phyloP scores from a whole-genome alignment of 208 protist species.

The Crithidia acanthocephali region DNA sequence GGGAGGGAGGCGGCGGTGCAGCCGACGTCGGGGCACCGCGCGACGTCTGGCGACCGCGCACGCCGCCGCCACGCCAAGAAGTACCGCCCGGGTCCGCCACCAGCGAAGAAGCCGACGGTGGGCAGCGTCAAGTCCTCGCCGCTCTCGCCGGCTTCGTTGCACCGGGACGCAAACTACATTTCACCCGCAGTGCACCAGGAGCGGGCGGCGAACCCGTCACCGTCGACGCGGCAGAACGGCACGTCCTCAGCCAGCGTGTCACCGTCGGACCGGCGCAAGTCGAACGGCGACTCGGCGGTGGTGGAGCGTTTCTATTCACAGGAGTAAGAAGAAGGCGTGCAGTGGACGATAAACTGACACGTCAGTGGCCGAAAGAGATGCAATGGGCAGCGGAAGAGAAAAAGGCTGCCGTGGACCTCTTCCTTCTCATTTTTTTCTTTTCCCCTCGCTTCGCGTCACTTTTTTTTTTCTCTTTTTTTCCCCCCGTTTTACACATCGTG shows the following conservation, averaged over 20 bases:
- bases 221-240: not conserved
- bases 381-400: too few relatives aligned
- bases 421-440: too few relatives aligned
- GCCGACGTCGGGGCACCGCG: not conserved
- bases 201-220: constrained; percentile 5
- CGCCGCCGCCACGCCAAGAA: not conserved
- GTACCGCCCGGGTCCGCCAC: not conserved
- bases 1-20: not conserved
- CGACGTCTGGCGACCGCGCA: not conserved
- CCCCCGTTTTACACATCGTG: too few relatives aligned
- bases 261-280: constrained; percentile 1
- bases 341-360: too few relatives aligned
- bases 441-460: too few relatives aligned
- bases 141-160: not conserved
- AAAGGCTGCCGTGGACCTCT: too few relatives aligned
- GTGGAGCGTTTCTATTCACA: constrained; percentile 6
- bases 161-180: not conserved
- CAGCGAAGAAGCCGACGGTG: not conserved
- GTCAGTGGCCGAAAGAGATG: too few relatives aligned
- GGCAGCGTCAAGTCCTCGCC: constrained; percentile 7
- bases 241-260: not conserved
- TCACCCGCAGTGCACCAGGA: constrained; percentile 6
- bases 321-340: not conserved
- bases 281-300: not conserved
- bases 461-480: too few relatives aligned